Percentiles rank a stretch among this genome's conserved stretches.
Conservation (phyloP, 176 grass and related monocot species). For the Hordeum vulgare region MorexV3_pseudomolecules_assembly NC_058520.1:122072718-122073217, state of each 20-base stretch:
- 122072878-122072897: too few species aligned
- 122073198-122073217: background rate
- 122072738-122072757: conserved; percentile 1
- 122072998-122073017: background rate
- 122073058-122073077: background rate
- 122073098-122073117: background rate
- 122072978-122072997: background rate
- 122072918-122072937: background rate
- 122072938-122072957: background rate
- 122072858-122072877: background rate
- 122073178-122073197: background rate
- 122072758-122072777: background rate
- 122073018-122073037: background rate
- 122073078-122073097: background rate
- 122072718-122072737: background rate
- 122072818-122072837: background rate
- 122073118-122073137: background rate
- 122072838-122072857: background rate
- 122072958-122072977: background rate
- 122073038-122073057: background rate
- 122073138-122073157: background rate
- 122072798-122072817: background rate
- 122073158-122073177: background rate
- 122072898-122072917: background rate
- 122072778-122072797: background rate